These are phyloP conservation scores for Nepenthes mirabilis DNA, from an alignment of 148 eudicot genomes.

Conservation along the genomic window DNA sequence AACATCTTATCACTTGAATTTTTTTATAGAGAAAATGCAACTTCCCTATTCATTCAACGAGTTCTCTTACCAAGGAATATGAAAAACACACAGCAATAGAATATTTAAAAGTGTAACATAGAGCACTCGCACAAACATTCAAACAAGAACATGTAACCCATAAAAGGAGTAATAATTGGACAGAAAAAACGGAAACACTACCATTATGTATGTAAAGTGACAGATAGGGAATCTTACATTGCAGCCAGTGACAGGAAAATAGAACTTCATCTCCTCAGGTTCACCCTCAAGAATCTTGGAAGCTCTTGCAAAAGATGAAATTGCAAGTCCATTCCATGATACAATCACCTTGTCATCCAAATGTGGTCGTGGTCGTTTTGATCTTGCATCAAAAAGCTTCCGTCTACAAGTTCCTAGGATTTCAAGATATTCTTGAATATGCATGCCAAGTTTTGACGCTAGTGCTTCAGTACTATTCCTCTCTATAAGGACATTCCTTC, in stretches of 20 bases:
- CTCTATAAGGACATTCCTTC: conserved; percentile 84
- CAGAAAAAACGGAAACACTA: too few relatives aligned
- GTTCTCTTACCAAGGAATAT: too few relatives aligned
- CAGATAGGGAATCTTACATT: conserved; percentile 36
- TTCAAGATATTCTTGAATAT: conserved; percentile 46
- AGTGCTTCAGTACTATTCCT: conserved; percentile 55
- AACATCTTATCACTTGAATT: too few relatives aligned
- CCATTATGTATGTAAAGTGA: not conserved
- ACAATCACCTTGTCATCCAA: conserved; percentile 97
- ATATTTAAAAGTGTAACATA: too few relatives aligned
- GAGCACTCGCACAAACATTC: too few relatives aligned
- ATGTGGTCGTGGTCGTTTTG: conserved; percentile 66
- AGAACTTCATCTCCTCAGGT: conserved; percentile 44
- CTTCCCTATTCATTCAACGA: too few relatives aligned
- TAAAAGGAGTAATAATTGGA: too few relatives aligned
- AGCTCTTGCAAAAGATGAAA: conserved; percentile 90
- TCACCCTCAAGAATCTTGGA: conserved; percentile 68
- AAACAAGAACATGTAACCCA: too few relatives aligned
- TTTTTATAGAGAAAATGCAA: too few relatives aligned
- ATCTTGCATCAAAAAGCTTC: conserved; percentile 66
- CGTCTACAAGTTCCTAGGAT: conserved; percentile 46
- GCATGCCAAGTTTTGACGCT: conserved; percentile 53
- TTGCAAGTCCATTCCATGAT: conserved; percentile 90
- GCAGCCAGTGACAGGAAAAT: conserved; percentile 63
- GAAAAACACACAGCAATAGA: too few relatives aligned